These are phyloP conservation scores for Peterozyma toletana DNA, from an alignment of 805 yeast genomes.

Conservation along the genomic window DNA sequence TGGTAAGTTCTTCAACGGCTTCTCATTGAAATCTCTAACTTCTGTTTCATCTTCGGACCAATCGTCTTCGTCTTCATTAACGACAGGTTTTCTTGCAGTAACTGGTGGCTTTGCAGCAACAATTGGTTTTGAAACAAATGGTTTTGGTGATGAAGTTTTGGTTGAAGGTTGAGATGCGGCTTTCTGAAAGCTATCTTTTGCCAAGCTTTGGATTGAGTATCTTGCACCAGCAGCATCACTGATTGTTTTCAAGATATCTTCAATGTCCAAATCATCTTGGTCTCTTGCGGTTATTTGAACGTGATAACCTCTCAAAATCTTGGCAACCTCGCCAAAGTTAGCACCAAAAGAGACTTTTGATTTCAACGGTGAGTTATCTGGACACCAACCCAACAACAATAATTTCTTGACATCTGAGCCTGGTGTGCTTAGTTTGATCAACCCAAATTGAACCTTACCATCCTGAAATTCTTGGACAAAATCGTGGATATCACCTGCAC, in stretches of 20 bases:
- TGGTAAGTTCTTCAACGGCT: constrained; percentile 46
- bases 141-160: constrained; percentile 23
- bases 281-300: constrained; percentile 97
- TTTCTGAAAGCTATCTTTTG: constrained; percentile 12
- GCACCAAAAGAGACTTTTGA: constrained; percentile 69
- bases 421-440: constrained; percentile 80
- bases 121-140: constrained; percentile 20
- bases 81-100: constrained; percentile 1
- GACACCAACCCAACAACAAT: constrained; percentile 91
- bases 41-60: constrained; percentile 63
- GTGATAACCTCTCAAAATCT: constrained; percentile 74
- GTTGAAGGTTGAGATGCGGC: constrained; percentile 19
- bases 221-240: constrained; percentile 95
- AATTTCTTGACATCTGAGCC: constrained; percentile 87
- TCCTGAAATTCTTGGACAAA: constrained; percentile 80
- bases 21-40: constrained; percentile 42
- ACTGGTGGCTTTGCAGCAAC: constrained; percentile 8
- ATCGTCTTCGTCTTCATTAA: constrained; percentile 40
- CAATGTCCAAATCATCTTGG: constrained; percentile 77
- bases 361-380: constrained; percentile 86
- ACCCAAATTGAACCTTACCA: constrained; percentile 83
- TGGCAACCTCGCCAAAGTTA: constrained; percentile 71
- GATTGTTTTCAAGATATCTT: constrained; percentile 66
- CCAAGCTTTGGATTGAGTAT: constrained; percentile 55
- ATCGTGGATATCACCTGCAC: constrained; percentile 64